Evolutionary conservation across 1,139 yeast species (phyloP).

Genomic region (Blastobotrys proliferans): DNA sequence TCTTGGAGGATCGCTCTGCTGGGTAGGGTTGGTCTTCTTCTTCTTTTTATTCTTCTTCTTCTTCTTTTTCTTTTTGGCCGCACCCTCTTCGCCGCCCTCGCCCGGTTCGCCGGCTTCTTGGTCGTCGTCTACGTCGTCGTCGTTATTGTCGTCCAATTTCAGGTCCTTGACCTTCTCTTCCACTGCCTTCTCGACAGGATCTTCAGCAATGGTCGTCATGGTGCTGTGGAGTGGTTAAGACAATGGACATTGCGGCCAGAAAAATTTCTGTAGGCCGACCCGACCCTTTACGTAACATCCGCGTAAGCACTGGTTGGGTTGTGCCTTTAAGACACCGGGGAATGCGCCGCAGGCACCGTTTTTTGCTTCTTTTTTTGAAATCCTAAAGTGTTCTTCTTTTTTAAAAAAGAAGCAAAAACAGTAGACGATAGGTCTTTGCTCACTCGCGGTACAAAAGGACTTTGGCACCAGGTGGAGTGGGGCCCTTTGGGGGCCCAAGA

Average conservation of each 20-base stretch:
- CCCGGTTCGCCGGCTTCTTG: slow-evolving; percentile 18
- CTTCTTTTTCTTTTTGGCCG: slow-evolving; percentile 40
- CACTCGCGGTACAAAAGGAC: no score
- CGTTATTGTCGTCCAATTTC: slow-evolving; percentile 1
- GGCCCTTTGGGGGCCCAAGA: no score
- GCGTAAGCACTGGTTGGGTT: no score
- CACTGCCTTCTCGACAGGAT: slow-evolving; percentile 5
- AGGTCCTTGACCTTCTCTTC: slow-evolving; percentile 16
- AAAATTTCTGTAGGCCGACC: not conserved
- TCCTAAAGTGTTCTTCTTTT: no score
- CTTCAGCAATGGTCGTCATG: slow-evolving; percentile 11
- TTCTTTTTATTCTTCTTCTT: slow-evolving; percentile 49
- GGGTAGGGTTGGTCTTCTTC: slow-evolving; percentile 27
- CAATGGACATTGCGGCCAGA: not conserved
- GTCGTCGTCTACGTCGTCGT: slow-evolving; percentile 20
- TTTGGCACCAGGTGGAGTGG: no score
- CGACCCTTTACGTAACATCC: no score
- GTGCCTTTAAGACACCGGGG: no score
- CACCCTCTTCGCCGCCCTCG: slow-evolving; percentile 15
- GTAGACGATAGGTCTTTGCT: no score
- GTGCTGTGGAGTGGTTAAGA: not conserved
- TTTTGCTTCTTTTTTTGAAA: no score
- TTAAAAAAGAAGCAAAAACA: no score
- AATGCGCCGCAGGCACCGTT: no score
- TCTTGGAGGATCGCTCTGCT: slow-evolving; percentile 49